phyloP scores from a whole-genome alignment of 2,329 filamentous ascomycete genomes.

The Pestalotiopsis sp. region DNA sequence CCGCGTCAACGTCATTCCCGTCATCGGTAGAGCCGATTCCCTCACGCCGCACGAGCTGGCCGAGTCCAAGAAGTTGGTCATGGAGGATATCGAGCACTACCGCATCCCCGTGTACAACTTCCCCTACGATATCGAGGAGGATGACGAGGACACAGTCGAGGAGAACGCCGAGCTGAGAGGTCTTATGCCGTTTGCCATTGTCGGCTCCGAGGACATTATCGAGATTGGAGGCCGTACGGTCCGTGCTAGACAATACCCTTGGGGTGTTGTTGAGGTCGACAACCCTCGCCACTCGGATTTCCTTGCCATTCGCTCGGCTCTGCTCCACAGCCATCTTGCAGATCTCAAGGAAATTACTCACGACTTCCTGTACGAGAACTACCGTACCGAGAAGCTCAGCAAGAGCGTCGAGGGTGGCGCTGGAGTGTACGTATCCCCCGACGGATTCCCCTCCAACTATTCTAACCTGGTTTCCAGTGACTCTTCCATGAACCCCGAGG shows the following conservation, averaged over 20 bases:
- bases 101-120: constrained; percentile 99
- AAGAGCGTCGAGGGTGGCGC: constrained; percentile 96
- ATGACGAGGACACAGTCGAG: constrained; percentile 98
- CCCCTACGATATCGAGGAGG: constrained; percentile 99
- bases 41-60: constrained; percentile 95
- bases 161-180: constrained; percentile 97
- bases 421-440: constrained; percentile 71
- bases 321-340: constrained; percentile 96
- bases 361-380: constrained; percentile 99
- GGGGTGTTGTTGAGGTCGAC: constrained; percentile 98
- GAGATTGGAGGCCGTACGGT: constrained; percentile 93
- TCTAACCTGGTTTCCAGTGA: constrained; percentile 54
- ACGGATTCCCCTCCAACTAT: not conserved
- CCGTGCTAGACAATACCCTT: constrained; percentile 95
- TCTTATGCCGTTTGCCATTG: constrained; percentile 98
- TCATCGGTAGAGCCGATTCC: constrained; percentile 97
- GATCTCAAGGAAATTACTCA: constrained; percentile 99
- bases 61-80: constrained; percentile 99
- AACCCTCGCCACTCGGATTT: constrained; percentile 99
- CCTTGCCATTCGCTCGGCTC: constrained; percentile 91
- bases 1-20: constrained; percentile 97
- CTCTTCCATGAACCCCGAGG: constrained; percentile 96
- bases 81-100: constrained; percentile 99
- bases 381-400: constrained; percentile 99
- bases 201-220: constrained; percentile 92